Base-by-base conservation (phyloP, 805 yeast genomes). In the Cyberlindnera euphorbiiphila region DNA sequence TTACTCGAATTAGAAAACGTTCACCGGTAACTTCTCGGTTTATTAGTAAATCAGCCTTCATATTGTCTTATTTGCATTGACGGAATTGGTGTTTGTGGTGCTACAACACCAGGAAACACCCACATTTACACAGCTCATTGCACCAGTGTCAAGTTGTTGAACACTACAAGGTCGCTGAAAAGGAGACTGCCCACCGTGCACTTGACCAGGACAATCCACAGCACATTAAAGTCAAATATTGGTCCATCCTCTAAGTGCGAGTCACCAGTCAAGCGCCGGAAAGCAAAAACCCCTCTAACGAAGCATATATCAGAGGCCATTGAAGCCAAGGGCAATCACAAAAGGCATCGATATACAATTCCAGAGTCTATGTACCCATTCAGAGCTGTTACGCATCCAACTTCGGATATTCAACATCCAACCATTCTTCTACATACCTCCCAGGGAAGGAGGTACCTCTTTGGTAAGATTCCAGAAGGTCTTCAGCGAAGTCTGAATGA, bases 391-490 rank as follows among this genome's bases (percentile, higher is more conserved):
- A 61, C 77, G 14, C 87, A 81, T 57, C 78, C 81, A 11, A 75
- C 86, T 0, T 61, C 73, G 19, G 91, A 83, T 46, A 64, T 78
- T 1, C 51, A 57, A 17, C 76, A 73, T 45, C 85, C 89, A 0
- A 60, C 77, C 21, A 54, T 81, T 11, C 59, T 76, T 51, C 58
- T 83, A 30, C 54, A 50, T 19, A 47, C 53, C 3, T 48, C 67
- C 0, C 57, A 49, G 12, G 66, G 64, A 41, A 65, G 65, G 9
- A 53, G 60, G 18, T 84, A 78, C 49, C 60, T 88, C 31, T 72
- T 91, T 53, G 98, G 98, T 3, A 78, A 79, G 37, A 60, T 85
- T 4, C 76, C 91, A 4, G 97, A 89, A 56, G 98, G 98, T 4
- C 63, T 86, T 1, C 98, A 91, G 57, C 65, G 98, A 51, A 63